phyloP scores from a whole-genome alignment of 2,329 filamentous ascomycete genomes.

The Rhinocladiella mackenziei region DNA sequence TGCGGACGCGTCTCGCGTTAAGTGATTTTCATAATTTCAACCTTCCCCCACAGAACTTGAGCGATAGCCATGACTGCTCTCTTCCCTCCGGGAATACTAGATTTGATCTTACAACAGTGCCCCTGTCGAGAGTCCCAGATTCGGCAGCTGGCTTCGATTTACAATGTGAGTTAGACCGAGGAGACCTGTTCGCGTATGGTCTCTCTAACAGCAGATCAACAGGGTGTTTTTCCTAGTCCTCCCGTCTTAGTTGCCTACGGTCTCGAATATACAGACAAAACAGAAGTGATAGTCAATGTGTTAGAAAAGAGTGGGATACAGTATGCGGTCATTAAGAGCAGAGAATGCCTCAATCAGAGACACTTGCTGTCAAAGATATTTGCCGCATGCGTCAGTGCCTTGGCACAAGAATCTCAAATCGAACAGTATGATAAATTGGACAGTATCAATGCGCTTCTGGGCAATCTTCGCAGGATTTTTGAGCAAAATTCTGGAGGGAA shows the following conservation, averaged over 20 bases:
- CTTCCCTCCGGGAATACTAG: constrained; percentile 20
- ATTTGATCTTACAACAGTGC: constrained; percentile 31
- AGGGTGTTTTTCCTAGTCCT: constrained; percentile 56
- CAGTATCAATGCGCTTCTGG: constrained; percentile 70
- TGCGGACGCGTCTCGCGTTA: not conserved
- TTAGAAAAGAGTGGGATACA: constrained; percentile 56
- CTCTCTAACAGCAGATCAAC: constrained; percentile 5
- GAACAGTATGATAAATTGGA: constrained; percentile 65
- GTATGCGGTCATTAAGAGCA: constrained; percentile 41
- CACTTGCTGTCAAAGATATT: constrained; percentile 47
- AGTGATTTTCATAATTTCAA: constrained; percentile 3
- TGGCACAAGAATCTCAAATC: constrained; percentile 38
- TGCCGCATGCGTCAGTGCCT: constrained; percentile 37
- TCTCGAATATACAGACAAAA: constrained; percentile 82
- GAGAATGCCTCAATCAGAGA: constrained; percentile 45
- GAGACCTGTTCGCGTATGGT: too few species aligned
- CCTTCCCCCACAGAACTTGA: too few species aligned
- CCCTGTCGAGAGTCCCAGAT: constrained; percentile 44
- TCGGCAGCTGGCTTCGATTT: constrained; percentile 39
- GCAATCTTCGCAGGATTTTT: constrained; percentile 57
- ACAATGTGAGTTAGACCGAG: constrained; percentile 34
- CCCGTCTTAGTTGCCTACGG: constrained; percentile 77
- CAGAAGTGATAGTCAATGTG: constrained; percentile 61
- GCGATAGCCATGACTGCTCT: too few species aligned
- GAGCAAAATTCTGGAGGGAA: constrained; percentile 34